Evolutionary conservation across 2,329 filamentous ascomycete genomes (phyloP), one percentile per base, ranked within the genome.

Genomic region (Ustulina deusta): DNA sequence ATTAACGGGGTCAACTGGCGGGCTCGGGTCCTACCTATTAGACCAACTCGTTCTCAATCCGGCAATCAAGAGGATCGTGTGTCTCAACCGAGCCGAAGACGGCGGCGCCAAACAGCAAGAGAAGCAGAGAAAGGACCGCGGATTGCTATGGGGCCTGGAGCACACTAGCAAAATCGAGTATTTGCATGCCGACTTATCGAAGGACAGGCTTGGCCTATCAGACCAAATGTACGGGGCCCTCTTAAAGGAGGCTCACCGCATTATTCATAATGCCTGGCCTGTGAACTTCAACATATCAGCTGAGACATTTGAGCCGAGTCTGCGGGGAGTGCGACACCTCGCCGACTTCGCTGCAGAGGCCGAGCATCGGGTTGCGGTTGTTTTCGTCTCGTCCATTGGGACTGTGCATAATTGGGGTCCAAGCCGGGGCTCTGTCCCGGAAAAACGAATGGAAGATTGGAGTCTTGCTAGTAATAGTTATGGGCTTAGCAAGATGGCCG

Each of bases 381-480:
- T 81, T 3, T 84, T 84, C 65, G 75, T 85, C 48, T 84, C 82
- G 13, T 81, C 78, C 40, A 78, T 84, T 62, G 77, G 77, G 42
- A 78, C 79, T 0, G 77, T 79, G 3, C 75, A 78, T n/a, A 59
- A 69, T 1, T 83, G 80, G 81, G 69, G 69, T 10, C 57, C 69
- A 0, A 46, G 61, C n/a, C 55, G 60, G 3, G 73, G 72, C 0
- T 66, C 75, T 0, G 78, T 83, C 2, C 82, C 82, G 0, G 82
- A 84, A 74, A 32, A 49, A 6, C 73, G 73, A 1, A 59, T 83
- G 2, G 68, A 74, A 3, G 79, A 83, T 51, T 70, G 79, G 6
- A 63, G 52, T 2, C 67, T 79, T 2, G 69, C 77, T 6, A 49
- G 58, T 1, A 77, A 74, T 20, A 82, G 82, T 3, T 84, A 84